phyloP scores from a whole-genome alignment of 1,284 basidiomycete genomes.

The Thecaphora thlaspeos region DNA sequence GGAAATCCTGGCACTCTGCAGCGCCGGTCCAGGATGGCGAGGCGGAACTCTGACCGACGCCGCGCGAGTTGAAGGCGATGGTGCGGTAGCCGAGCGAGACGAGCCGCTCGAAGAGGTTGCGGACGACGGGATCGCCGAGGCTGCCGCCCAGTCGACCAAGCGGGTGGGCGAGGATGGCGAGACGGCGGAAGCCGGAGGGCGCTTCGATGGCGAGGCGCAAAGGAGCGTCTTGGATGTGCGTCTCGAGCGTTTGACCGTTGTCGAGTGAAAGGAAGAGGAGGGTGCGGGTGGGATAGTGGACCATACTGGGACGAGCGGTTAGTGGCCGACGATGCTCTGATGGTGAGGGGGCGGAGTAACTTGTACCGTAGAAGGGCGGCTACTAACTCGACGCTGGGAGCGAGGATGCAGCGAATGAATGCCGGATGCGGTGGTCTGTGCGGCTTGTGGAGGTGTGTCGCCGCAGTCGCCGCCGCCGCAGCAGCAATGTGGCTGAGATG shows the following conservation, averaged over 20 bases:
- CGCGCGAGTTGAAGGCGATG: conserved; percentile 37
- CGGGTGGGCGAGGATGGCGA: conserved; percentile 28
- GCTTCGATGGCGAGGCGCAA: too few species aligned
- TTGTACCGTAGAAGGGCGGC: too few species aligned
- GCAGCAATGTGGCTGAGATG: too few species aligned
- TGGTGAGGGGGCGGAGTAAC: too few species aligned
- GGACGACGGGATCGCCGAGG: conserved; percentile 31
- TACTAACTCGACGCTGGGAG: too few species aligned
- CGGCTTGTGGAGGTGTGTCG: too few species aligned
- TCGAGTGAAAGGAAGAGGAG: conserved; percentile 14
- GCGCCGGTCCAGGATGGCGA: conserved; percentile 34
- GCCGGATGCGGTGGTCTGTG: too few species aligned
- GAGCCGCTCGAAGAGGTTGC: conserved; percentile 13
- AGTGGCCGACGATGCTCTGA: too few species aligned
- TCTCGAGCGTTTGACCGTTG: conserved; percentile 20
- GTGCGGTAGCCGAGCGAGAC: conserved; percentile 13
- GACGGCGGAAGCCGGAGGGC: conserved; percentile 13
- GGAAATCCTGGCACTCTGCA: conserved; percentile 27
- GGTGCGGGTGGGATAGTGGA: conserved; percentile 13
- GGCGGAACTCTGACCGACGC: conserved; percentile 27
- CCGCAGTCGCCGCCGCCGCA: too few species aligned
- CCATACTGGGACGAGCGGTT: too few species aligned
- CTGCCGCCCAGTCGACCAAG: conserved; percentile 32
- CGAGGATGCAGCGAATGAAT: too few species aligned
- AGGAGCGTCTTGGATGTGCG: conserved; percentile 23